Base-by-base conservation (phyloP, 345 rosid genomes). In the Ricinus communis region DNA sequence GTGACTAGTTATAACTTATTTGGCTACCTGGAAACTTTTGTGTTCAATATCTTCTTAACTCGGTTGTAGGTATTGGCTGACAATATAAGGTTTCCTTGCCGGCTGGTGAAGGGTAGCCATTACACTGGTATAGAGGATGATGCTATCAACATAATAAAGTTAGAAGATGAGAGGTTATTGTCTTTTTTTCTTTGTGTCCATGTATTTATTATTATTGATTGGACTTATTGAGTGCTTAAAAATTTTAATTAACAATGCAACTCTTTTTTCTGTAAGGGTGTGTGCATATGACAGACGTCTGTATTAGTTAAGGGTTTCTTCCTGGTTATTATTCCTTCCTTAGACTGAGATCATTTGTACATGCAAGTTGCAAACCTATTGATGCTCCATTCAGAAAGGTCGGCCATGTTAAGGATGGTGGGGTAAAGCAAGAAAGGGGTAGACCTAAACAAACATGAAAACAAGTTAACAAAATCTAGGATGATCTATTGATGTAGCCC, bases 101-200 rank as follows among this genome's bases (percentile, higher is more conserved):
- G 97, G 79, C 84, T 96, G 85, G 96, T 96, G 66, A 96, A 93
- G 80, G 99, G 99, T 64, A 91, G 98, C 81, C 96, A 91, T 81
- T 96, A 93, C 87, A 96, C 99, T 62, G 99, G 99, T 15, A 84
- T 85, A 12, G 99, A 96, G 85, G 98, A 96, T 74, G 99, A 91
- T 86, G 99, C 96, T 68, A 93, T 96, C 72, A 91, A 96, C 83
- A 87, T 87, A 55, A 90, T 96, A 82, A 91, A 91, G 82, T 79
- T 88, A 71, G 93, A 85, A 53, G 88, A 93, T 78, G 98, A 88
- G 78, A 96, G 99, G 99, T 93, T 73, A 31, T 80, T 40, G 13
- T 21, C 5, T 0, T 13, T 59, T 43, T 8, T 38, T 67, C n/a
- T n/a, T n/a, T n/a, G n/a, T n/a, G n/a, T 41, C 61, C 38, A 43